These are phyloP conservation scores for Alternaria rosae DNA, from an alignment of 2,329 filamentous ascomycete genomes.

Conservation along the genomic window DNA sequence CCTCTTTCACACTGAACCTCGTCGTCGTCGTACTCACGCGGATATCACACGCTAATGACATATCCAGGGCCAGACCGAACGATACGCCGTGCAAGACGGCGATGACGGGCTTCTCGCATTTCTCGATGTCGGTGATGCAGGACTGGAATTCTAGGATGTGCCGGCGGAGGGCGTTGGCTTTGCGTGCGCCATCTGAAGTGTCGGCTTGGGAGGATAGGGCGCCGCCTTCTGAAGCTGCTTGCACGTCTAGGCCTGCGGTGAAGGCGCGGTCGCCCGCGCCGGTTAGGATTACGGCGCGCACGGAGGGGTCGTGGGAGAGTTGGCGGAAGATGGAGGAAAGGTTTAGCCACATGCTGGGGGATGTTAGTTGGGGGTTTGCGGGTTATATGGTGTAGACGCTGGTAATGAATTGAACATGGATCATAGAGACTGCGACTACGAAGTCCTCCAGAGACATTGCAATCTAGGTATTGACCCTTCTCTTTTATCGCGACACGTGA, in stretches of 20 bases:
- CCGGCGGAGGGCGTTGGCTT: slow-evolving; percentile 60
- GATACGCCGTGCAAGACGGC: slow-evolving; percentile 46
- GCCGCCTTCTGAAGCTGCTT: slow-evolving; percentile 67
- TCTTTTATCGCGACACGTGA: neutral
- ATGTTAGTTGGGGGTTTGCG: neutral
- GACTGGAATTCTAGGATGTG: slow-evolving; percentile 83
- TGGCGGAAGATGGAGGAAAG: slow-evolving; percentile 74
- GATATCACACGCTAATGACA: slow-evolving; percentile 73
- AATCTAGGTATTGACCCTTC: too few species aligned
- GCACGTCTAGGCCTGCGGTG: slow-evolving; percentile 83
- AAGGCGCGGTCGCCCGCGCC: slow-evolving; percentile 85
- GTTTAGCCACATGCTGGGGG: slow-evolving; percentile 79
- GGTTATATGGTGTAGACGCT: too few species aligned
- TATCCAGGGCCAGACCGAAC: slow-evolving; percentile 53
- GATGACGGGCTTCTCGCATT: slow-evolving; percentile 76
- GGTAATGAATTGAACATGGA: too few species aligned
- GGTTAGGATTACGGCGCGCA: slow-evolving; percentile 80
- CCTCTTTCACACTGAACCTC: slow-evolving; percentile 77
- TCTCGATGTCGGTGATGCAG: slow-evolving; percentile 77
- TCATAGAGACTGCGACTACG: too few species aligned
- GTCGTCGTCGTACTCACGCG: slow-evolving; percentile 68
- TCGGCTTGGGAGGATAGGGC: slow-evolving; percentile 48
- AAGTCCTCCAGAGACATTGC: too few species aligned
- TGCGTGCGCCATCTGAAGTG: slow-evolving; percentile 68
- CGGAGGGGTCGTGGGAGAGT: slow-evolving; percentile 73